These are phyloP conservation scores for Ilex aquifolium DNA, from an alignment of 257 asterid species.

Conservation along the genomic window DNA sequence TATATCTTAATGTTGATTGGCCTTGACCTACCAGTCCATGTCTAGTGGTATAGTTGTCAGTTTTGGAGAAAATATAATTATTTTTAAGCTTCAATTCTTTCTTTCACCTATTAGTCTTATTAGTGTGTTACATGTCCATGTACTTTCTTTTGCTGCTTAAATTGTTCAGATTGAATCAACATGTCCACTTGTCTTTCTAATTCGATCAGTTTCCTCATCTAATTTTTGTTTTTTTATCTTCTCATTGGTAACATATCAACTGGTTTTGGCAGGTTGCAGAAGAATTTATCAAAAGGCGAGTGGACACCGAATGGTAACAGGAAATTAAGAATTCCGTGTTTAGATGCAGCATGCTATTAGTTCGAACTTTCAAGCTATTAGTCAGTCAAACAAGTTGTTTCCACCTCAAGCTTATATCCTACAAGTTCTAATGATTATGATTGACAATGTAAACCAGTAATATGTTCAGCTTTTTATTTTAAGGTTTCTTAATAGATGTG, in stretches of 20 bases:
- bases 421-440: too few species aligned
- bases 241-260: background rate
- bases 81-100: too few species aligned
- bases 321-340: background rate
- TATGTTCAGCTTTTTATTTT: background rate
- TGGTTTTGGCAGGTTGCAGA: conserved; percentile 50
- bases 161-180: conserved; percentile 5
- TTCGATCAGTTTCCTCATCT: background rate
- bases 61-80: background rate
- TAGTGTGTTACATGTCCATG: too few species aligned
- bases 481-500: background rate
- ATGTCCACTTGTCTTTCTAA: conserved; percentile 3
- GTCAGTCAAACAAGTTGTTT: background rate
- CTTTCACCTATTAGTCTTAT: too few species aligned
- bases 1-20: background rate
- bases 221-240: background rate
- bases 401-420: background rate
- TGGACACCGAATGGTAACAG: conserved; percentile 56
- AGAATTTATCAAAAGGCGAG: conserved; percentile 66
- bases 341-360: background rate
- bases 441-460: background rate
- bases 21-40: background rate
- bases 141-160: background rate
- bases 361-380: background rate
- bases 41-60: background rate